These are phyloP conservation scores for Arctium minus DNA, from an alignment of 129 eudicot genomes.

Conservation along the genomic window DNA sequence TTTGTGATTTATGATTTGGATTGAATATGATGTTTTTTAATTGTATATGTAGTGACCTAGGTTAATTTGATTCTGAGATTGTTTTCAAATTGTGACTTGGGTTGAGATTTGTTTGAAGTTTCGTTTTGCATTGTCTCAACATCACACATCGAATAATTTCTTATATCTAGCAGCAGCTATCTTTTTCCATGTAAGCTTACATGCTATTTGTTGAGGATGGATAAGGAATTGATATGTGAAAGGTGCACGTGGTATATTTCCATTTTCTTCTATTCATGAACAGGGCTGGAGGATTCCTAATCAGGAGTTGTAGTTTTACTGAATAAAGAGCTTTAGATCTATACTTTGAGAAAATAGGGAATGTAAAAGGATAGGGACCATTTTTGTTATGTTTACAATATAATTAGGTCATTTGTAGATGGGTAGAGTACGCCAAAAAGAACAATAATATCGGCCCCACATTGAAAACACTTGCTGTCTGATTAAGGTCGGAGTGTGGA, in stretches of 20 bases:
- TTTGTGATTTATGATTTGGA: not conserved
- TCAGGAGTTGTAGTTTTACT: not conserved
- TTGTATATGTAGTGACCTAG: not conserved
- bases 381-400: not conserved
- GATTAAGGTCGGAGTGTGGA: not conserved
- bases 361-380: not conserved
- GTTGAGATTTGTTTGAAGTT: conserved; percentile 9
- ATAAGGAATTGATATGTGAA: not conserved
- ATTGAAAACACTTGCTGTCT: not conserved
- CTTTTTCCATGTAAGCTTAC: not conserved
- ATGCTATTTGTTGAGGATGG: not conserved
- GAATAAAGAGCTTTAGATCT: not conserved
- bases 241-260: not conserved
- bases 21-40: not conserved
- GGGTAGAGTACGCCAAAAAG: not conserved
- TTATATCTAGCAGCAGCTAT: not conserved
- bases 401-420: not conserved
- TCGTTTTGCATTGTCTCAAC: not conserved
- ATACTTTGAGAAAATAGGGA: not conserved
- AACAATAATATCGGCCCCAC: not conserved
- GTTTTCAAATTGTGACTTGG: conserved; percentile 13
- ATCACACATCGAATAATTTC: not conserved
- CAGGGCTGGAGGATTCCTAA: not conserved
- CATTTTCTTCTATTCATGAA: not conserved
- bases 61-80: not conserved